A percentile compares a stretch with the other conserved stretches of the same genome.
These are phyloP conservation scores for Paraphoma chrysanthemicola DNA, from an alignment of 2,329 filamentous ascomycete genomes.

Conservation along the genomic window DNA sequence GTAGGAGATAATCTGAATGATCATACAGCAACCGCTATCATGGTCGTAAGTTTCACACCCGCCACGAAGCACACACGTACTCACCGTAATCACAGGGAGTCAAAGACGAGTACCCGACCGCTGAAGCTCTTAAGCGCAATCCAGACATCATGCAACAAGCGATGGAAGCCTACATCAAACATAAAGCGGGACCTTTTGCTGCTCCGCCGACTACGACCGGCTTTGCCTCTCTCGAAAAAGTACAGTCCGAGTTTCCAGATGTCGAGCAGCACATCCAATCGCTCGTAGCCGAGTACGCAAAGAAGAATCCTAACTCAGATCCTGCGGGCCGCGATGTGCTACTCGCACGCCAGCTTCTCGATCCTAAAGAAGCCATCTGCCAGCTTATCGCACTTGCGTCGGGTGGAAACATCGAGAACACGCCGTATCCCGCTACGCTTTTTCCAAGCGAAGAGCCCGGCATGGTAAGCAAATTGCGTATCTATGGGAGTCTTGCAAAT, in stretches of 20 bases:
- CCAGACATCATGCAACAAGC: conserved; percentile 34
- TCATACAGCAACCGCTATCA: conserved; percentile 31
- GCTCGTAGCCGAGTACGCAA: conserved; percentile 20
- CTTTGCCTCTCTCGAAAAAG: conserved; percentile 28
- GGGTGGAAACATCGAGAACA: conserved; percentile 18
- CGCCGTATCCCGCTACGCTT: conserved; percentile 9
- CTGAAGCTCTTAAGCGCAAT: conserved; percentile 28
- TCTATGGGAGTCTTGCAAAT: too few species aligned
- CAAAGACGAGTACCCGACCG: conserved; percentile 36
- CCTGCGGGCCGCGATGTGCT: conserved; percentile 29
- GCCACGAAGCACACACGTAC: too few species aligned
- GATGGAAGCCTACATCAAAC: conserved; percentile 32
- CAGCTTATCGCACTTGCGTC: conserved; percentile 27
- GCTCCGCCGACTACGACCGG: conserved; percentile 30
- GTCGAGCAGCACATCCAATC: conserved; percentile 28
- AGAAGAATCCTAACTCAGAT: conserved; percentile 27
- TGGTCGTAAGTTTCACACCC: conserved; percentile 12
- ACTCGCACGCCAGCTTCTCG: conserved; percentile 29
- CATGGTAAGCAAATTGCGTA: conserved; percentile 5
- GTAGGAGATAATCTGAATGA: conserved; percentile 49
- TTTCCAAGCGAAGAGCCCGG: conserved; percentile 24
- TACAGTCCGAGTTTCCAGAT: conserved; percentile 27
- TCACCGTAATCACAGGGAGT: conserved; percentile 15
- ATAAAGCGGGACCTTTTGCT: conserved; percentile 38
- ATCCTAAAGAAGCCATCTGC: conserved; percentile 31